Evolutionary conservation across 1,139 yeast genomes (phyloP), one percentile per base, ranked within the genome.

Genomic region (Candida mesenterica): DNA sequence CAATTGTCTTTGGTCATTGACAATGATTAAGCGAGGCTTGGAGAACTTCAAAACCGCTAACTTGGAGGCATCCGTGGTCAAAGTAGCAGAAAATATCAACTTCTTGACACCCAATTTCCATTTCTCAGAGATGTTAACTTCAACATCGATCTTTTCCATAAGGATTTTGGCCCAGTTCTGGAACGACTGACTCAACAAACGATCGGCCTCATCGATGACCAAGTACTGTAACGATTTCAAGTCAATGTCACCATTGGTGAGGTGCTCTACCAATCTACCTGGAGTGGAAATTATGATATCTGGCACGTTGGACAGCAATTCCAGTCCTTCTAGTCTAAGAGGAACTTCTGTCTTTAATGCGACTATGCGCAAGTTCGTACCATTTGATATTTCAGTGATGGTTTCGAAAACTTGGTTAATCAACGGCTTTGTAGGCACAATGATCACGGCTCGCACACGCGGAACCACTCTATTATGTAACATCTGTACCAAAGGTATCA

Each of bases 191-290:
- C 88, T 88, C 45, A 92, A 71, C 38, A 92, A 66, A 41, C 96
- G 70, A 65, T 92, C 99, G 2, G 97, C 98, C 61, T 92, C 99
- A 62, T 92, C 99, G 28, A 92, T 77, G 3, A 92, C 86, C 48
- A 94, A 65, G 57, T 75, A 88, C 45, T 77, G 70, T 41, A 92
- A 65, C 40, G 72, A 65, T 15, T 63, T 58, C 39, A 88, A 57
- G 39, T 57, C 58, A 12, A 75, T 48, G 6, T 65, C 49, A 5
- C 58, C 58, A 23, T 56, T 53, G 25, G 65, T 61, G 30, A 90
- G 57, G 59, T 92, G 98, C 47, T 94, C 98, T 10, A 92, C 97
- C 31, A 92, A 65, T 55, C 98, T 74, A 43, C 99, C 99, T 0
- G 99, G 98, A 0, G 98, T 88, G 4, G 89, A 68, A 2, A 92